Evolutionary conservation across 1,284 basidiomycete species (phyloP).

Genomic region (Agroathelia rolfsii): DNA sequence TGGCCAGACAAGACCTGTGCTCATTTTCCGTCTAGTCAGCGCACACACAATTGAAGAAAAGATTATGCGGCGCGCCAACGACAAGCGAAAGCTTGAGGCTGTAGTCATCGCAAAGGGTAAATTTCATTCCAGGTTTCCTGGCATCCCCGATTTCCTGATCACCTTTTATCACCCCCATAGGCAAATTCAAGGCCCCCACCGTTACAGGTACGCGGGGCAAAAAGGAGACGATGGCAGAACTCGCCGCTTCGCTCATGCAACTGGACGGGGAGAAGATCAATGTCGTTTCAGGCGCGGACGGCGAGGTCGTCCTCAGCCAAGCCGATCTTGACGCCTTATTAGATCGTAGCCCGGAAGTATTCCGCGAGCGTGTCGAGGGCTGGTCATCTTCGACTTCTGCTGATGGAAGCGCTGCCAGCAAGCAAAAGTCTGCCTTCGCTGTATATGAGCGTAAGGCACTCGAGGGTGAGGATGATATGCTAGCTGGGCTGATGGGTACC

Average conservation of each 20-base stretch:
- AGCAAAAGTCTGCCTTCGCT: constrained; percentile 62
- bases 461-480: constrained; percentile 59
- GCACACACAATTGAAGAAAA: constrained; percentile 86
- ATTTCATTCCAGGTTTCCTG: constrained; percentile 11
- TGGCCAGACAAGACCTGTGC: constrained; percentile 82
- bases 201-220: constrained; percentile 31
- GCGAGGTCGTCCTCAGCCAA: constrained; percentile 71
- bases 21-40: constrained; percentile 82
- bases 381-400: constrained; percentile 60
- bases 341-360: constrained; percentile 76
- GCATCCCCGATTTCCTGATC: constrained; percentile 9
- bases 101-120: constrained; percentile 87
- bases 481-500: constrained; percentile 64
- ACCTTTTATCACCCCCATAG: too few species aligned
- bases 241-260: constrained; percentile 72
- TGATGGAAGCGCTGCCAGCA: too few species aligned
- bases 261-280: constrained; percentile 87
- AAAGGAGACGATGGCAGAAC: constrained; percentile 63
- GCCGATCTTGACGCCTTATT: constrained; percentile 72
- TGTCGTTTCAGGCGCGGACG: constrained; percentile 63
- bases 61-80: constrained; percentile 82
- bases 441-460: constrained; percentile 71
- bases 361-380: constrained; percentile 64
- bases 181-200: constrained; percentile 72
- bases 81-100: constrained; percentile 87